These are phyloP conservation scores for Teunomyces panamensis DNA, from an alignment of 805 yeast species.

Conservation along the genomic window DNA sequence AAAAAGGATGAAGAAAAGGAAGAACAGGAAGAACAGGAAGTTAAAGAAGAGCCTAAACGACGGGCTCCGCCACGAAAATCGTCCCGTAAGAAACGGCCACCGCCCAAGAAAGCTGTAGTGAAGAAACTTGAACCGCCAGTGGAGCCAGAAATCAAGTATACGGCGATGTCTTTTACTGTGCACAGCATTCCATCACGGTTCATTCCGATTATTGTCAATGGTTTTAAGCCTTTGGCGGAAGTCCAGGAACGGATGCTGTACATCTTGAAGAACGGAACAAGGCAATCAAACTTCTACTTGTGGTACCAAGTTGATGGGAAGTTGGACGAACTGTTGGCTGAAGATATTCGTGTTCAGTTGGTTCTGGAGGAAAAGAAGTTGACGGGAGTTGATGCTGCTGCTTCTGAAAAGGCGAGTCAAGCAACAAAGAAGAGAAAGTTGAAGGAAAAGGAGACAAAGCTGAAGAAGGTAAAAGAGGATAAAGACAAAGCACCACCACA, in stretches of 20 bases:
- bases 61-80: constrained; percentile 9
- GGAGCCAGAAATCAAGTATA: constrained; percentile 47
- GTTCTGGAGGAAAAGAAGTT: constrained; percentile 51
- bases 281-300: constrained; percentile 59
- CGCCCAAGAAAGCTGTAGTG: constrained; percentile 11
- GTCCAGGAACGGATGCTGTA: constrained; percentile 62
- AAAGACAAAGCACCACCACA: not conserved
- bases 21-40: constrained; percentile 4
- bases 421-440: constrained; percentile 32
- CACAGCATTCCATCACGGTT: constrained; percentile 64
- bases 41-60: constrained; percentile 2
- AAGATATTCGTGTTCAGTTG: constrained; percentile 56
- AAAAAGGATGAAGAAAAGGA: constrained; percentile 9
- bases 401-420: constrained; percentile 10
- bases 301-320: constrained; percentile 86
- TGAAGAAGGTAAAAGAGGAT: constrained; percentile 13
- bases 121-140: constrained; percentile 29
- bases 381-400: constrained; percentile 29
- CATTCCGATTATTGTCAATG: constrained; percentile 61
- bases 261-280: constrained; percentile 56
- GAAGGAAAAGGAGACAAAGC: constrained; percentile 22
- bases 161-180: constrained; percentile 66
- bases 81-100: constrained; percentile 11
- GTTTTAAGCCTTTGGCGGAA: constrained; percentile 55
- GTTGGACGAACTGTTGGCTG: constrained; percentile 65